Evolutionary conservation across 306 rosid genomes (phyloP).

Genomic region (Fagus crenata): DNA sequence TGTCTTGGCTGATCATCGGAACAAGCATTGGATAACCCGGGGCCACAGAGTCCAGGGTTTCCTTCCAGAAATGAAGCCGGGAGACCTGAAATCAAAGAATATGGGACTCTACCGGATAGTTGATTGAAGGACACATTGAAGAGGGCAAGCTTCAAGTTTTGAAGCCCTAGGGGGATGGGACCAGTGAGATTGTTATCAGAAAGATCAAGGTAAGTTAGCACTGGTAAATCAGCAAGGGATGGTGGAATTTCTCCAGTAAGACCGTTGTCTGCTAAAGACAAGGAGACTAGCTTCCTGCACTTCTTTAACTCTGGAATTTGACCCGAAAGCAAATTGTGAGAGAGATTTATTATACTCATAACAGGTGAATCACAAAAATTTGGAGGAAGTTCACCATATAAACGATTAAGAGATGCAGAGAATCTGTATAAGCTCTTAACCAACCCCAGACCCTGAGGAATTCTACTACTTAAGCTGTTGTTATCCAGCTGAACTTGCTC

Average conservation of each 20-base stretch:
- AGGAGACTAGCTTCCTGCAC: conserved; percentile 79
- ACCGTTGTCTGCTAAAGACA: conserved; percentile 80
- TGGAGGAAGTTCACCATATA: conserved; percentile 76
- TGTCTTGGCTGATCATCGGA: conserved; percentile 55
- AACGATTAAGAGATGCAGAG: conserved; percentile 77
- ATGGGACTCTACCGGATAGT: conserved; percentile 85
- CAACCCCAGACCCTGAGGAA: conserved; percentile 77
- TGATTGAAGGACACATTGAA: conserved; percentile 88
- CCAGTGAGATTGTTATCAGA: conserved; percentile 92
- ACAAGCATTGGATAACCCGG: conserved; percentile 73
- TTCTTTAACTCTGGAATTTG: conserved; percentile 66
- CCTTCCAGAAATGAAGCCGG: conserved; percentile 98
- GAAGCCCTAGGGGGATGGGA: conserved; percentile 79
- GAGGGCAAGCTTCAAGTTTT: conserved; percentile 93
- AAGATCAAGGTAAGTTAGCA: conserved; percentile 90
- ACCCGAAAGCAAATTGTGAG: conserved; percentile 86
- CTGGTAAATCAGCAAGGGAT: conserved; percentile 82
- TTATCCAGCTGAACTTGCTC: conserved; percentile 97
- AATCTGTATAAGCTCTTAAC: conserved; percentile 84
- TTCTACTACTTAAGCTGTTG: conserved; percentile 60
- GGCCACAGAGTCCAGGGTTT: conserved; percentile 82
- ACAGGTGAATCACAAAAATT: conserved; percentile 94
- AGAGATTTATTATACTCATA: conserved; percentile 89
- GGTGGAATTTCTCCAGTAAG: conserved; percentile 68
- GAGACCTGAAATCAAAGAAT: conserved; percentile 76